phyloP scores from a whole-genome alignment of 2,329 filamentous ascomycete genomes.

The Aphanoascus verrucosus region DNA sequence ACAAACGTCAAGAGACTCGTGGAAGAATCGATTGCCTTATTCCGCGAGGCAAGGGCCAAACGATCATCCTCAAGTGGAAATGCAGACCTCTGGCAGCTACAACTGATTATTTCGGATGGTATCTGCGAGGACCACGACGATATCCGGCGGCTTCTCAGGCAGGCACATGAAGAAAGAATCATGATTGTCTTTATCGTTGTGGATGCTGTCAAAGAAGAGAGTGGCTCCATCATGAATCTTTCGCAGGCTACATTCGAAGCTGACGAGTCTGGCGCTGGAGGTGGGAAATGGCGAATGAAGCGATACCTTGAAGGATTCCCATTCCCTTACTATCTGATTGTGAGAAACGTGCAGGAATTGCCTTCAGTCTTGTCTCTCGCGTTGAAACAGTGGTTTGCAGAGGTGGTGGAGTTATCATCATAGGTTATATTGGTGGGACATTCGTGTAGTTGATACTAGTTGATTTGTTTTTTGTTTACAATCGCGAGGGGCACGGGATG shows the following conservation, averaged over 20 bases:
- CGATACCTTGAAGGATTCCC: conserved; percentile 92
- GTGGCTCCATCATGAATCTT: conserved; percentile 63
- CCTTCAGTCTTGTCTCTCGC: conserved; percentile 78
- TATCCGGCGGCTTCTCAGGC: conserved; percentile 69
- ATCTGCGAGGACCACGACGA: conserved; percentile 81
- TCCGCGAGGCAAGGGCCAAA: conserved; percentile 62
- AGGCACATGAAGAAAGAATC: conserved; percentile 84
- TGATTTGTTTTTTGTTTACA: neutral
- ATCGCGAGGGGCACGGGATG: neutral
- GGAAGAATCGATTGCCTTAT: conserved; percentile 64
- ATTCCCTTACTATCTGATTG: conserved; percentile 93
- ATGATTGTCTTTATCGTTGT: conserved; percentile 99
- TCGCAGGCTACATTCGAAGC: conserved; percentile 74
- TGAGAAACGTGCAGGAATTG: conserved; percentile 81
- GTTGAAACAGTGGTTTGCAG: conserved; percentile 90
- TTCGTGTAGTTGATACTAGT: neutral
- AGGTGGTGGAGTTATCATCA: conserved; percentile 45
- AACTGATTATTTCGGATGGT: conserved; percentile 86
- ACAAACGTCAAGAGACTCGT: conserved; percentile 79
- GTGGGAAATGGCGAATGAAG: conserved; percentile 64
- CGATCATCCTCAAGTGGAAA: conserved; percentile 41
- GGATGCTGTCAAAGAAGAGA: conserved; percentile 47
- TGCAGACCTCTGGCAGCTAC: conserved; percentile 86
- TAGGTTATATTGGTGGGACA: conserved; percentile 15
- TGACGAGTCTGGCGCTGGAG: conserved; percentile 49